Conservation (phyloP, 768 basidiomycete species). For the Pleurotus salmoneostramineus region DNA sequence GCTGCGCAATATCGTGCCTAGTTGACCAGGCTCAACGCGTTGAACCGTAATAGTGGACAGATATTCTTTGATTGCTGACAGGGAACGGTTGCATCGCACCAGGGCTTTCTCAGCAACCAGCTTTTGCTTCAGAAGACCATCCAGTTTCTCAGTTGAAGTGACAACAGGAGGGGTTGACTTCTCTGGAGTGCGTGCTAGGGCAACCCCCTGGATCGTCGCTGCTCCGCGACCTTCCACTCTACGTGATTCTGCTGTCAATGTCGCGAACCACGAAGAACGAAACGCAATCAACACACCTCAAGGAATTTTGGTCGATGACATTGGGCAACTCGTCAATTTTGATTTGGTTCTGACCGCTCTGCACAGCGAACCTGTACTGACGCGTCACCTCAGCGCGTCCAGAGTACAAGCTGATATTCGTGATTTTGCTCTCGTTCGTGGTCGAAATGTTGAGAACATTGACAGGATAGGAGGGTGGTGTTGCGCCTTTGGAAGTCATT, state of each 20-base stretch:
- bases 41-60: conserved; percentile 12
- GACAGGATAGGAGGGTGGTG: conserved; percentile 12
- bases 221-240: conserved; percentile 19
- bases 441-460: conserved; percentile 21
- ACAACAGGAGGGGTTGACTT: not conserved
- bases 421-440: conserved; percentile 26
- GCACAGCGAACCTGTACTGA: conserved; percentile 21
- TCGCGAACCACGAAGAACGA: not conserved
- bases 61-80: conserved; percentile 14
- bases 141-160: conserved; percentile 4
- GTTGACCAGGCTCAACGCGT: conserved; percentile 13
- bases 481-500: conserved; percentile 9
- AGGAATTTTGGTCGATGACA: conserved; percentile 6
- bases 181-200: conserved; percentile 8
- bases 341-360: conserved; percentile 9
- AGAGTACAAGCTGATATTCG: conserved; percentile 29
- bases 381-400: conserved; percentile 34
- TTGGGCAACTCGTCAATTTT: conserved; percentile 7
- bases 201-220: conserved; percentile 18
- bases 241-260: not conserved
- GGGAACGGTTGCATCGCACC: conserved; percentile 13
- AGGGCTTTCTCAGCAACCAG: conserved; percentile 10
- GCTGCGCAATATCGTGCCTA: conserved; percentile 12
- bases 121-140: not conserved
- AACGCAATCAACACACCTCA: conserved; percentile 3